A percentile compares a stretch with the other conserved stretches of the same genome.
Conservation (phyloP, 2,329 filamentous ascomycete genomes). For the Sporothrix curviconia region DNA sequence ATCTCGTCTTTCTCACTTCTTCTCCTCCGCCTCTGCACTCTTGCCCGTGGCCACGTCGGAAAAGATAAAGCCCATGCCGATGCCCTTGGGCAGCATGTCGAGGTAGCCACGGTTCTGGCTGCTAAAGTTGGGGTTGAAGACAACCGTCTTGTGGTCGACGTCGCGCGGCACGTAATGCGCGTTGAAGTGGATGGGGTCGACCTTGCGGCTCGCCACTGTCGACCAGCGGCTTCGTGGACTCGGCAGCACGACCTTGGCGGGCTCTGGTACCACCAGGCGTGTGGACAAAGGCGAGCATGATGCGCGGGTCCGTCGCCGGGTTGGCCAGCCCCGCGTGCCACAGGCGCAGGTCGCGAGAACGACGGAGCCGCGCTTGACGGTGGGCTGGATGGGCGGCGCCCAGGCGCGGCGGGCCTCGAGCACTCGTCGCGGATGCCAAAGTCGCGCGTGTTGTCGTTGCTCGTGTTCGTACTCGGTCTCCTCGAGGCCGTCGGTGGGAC, state of each 20-base stretch:
- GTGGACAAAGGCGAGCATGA: conserved; percentile 32
- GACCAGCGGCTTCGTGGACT: neutral
- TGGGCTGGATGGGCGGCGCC: conserved; percentile 30
- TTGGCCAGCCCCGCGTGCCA: conserved; percentile 48
- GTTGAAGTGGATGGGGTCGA: neutral
- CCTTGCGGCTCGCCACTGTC: neutral
- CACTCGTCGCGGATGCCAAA: conserved; percentile 17
- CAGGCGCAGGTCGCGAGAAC: conserved; percentile 40
- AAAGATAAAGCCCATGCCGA: neutral
- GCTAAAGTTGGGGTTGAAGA: conserved; percentile 1
- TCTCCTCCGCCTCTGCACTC: neutral
- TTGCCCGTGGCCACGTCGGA: neutral
- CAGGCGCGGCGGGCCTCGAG: conserved; percentile 25
- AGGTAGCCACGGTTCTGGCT: neutral
- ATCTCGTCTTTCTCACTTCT: no score
- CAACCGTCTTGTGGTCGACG: neutral
- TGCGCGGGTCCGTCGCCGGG: conserved; percentile 31
- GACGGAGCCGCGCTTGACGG: conserved; percentile 37
- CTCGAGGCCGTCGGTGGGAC: conserved; percentile 24
- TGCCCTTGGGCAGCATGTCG: conserved; percentile 2
- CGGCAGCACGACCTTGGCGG: neutral
- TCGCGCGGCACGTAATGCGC: neutral
- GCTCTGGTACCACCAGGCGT: neutral
- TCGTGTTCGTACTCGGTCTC: conserved; percentile 22
- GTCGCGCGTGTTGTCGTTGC: conserved; percentile 7